A percentile compares a stretch with the other conserved stretches of the same genome.
Evolutionary conservation across 345 rosid species (phyloP).

Genomic region (Eucalyptus curtisii): DNA sequence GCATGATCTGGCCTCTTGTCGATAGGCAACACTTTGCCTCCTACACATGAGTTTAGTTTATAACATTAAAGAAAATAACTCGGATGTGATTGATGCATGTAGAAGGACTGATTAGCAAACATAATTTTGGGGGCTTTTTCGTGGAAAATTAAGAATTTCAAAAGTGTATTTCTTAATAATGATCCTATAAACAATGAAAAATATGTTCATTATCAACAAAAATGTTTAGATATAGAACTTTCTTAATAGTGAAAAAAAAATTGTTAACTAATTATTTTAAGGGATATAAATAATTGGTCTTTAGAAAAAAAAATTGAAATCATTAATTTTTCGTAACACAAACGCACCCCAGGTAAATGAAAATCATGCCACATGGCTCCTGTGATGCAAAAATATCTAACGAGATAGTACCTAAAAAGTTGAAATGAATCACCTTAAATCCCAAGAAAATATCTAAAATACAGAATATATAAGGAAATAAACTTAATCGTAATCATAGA

Average conservation of each 20-base stretch:
- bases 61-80: too few relatives aligned
- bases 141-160: neutral
- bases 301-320: neutral
- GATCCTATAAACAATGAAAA: neutral
- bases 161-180: neutral
- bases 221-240: rapidly evolving
- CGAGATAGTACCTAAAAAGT: neutral
- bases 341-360: rapidly evolving
- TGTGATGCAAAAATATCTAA: neutral
- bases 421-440: neutral
- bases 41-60: neutral
- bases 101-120: neutral
- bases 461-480: neutral
- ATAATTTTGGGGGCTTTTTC: neutral
- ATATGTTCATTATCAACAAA: neutral
- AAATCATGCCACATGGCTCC: neutral
- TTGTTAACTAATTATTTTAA: neutral
- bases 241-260: too few relatives aligned
- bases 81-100: neutral
- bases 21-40: neutral
- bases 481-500: neutral
- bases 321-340: too few relatives aligned
- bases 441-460: neutral
- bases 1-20: neutral
- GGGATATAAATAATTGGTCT: neutral